These are phyloP conservation scores for Podospora anserina DNA, from an alignment of 495 filamentous ascomycete genomes.

Conservation along the genomic window DNA sequence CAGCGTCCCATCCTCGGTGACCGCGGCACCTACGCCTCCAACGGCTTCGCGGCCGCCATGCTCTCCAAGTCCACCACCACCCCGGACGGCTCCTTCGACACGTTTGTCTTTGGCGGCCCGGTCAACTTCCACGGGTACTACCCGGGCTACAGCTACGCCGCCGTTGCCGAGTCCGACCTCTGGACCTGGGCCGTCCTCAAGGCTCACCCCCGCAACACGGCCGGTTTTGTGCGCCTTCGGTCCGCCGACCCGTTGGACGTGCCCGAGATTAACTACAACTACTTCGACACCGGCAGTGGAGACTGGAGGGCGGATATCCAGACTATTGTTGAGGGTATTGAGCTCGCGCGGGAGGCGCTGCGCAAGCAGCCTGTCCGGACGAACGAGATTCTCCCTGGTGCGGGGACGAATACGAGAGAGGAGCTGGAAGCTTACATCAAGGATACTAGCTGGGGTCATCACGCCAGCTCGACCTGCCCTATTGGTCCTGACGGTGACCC, in stretches of 20 bases:
- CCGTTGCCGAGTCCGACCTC: conserved; percentile 32
- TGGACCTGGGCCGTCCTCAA: conserved; percentile 54
- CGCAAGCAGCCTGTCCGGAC: conserved; percentile 35
- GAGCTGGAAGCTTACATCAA: conserved; percentile 49
- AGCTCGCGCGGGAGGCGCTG: conserved; percentile 44
- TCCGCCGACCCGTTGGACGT: conserved; percentile 53
- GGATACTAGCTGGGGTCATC: conserved; percentile 57
- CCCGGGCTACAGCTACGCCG: conserved; percentile 39
- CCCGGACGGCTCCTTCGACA: conserved; percentile 41
- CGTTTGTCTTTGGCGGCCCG: conserved; percentile 54
- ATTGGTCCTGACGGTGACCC: conserved; percentile 56
- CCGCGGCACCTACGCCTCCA: conserved; percentile 49
- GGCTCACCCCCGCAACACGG: conserved; percentile 49
- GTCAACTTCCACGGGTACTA: conserved; percentile 54
- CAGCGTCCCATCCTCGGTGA: conserved; percentile 34
- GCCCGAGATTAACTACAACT: conserved; percentile 55
- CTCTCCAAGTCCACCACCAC: conserved; percentile 44
- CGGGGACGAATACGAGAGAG: conserved; percentile 36
- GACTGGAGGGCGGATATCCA: conserved; percentile 40
- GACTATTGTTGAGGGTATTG: conserved; percentile 48
- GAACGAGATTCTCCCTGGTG: conserved; percentile 50
- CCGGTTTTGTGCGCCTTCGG: conserved; percentile 50
- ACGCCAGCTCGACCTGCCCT: conserved; percentile 55
- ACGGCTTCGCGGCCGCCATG: conserved; percentile 48
- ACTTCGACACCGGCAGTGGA: conserved; percentile 41